Base-by-base conservation (phyloP, 768 basidiomycete genomes). In the Dioszegia hungarica region DNA sequence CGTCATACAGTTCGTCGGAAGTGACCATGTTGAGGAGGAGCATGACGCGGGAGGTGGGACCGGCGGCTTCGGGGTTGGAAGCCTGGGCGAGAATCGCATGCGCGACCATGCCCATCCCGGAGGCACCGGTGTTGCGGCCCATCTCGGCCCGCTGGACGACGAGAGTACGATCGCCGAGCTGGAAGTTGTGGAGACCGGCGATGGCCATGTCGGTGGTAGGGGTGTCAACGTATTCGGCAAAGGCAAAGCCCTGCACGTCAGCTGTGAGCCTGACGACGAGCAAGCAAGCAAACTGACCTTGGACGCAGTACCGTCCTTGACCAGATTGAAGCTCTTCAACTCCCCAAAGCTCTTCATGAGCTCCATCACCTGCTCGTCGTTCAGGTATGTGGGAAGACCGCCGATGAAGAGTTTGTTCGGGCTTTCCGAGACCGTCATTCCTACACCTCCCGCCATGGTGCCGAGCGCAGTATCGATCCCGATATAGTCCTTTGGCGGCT, bases 11-110 rank as follows among this genome's bases (percentile, higher is more conserved):
- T 70, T 99, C 95, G 41, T 99, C 95, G 0, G 89, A 75, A 0
- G 88, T 89, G 62, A 99, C 91, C 95, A 99, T 99, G 82, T 98
- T 99, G 69, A 99, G 79, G 87, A 99, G 88, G 74, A 98, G 86
- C 67, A 99, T 82, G 70, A 95, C 92, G 34, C 90, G 85, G 25
- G 90, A 88, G 64, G 87, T 86, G 0, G 88, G 88, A 9, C 49
- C 49, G 44, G 89, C 72, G 14, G 55, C 64, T 24, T 64, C 51
- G 39, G 69, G 66, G 28, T 36, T 27, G 12, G 31, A 34, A 45
- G 48, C 28, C 5, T 54, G 25, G 40, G 52, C 40, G 40, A 50
- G n/a, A 53, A 43, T 66, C 52, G 56, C 60, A 54, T 47, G 49
- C 25, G 55, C 60, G 14, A 68, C 52, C 61, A 50, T 64, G 12